Conservation (phyloP, 495 filamentous ascomycete genomes). For the Penicillium subrubescens region DNA sequence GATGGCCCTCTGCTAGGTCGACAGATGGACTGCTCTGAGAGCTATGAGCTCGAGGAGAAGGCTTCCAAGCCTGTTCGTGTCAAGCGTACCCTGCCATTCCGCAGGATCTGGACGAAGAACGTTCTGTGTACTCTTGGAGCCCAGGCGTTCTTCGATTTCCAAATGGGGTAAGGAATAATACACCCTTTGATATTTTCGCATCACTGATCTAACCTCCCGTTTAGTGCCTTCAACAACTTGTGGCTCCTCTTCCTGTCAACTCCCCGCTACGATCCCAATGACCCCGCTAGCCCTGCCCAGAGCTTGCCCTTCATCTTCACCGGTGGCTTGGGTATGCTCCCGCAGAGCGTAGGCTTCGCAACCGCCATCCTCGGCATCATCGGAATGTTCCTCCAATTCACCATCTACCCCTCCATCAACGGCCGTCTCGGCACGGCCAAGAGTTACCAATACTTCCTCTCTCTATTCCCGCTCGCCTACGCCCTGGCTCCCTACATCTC, state of each 20-base stretch:
- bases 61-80: slow-evolving; percentile 31
- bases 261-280: slow-evolving; percentile 62
- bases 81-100: slow-evolving; percentile 59
- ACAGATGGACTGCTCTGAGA: slow-evolving; percentile 31
- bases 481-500: slow-evolving; percentile 71
- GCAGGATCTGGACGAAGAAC: slow-evolving; percentile 78
- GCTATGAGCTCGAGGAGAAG: slow-evolving; percentile 47
- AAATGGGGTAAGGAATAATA: slow-evolving; percentile 49
- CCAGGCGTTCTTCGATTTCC: slow-evolving; percentile 71
- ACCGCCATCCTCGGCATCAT: slow-evolving; percentile 77
- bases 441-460: slow-evolving; percentile 68
- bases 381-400: slow-evolving; percentile 75
- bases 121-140: slow-evolving; percentile 67
- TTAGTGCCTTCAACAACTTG: slow-evolving; percentile 73
- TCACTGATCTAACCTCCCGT: not conserved
- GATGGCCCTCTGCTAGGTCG: slow-evolving; percentile 36
- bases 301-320: slow-evolving; percentile 72
- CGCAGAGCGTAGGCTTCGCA: slow-evolving; percentile 72
- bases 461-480: slow-evolving; percentile 76
- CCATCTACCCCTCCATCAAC: slow-evolving; percentile 72
- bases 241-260: slow-evolving; percentile 87
- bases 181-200: no score
- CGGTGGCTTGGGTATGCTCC: slow-evolving; percentile 76
- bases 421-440: slow-evolving; percentile 66
- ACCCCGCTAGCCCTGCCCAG: slow-evolving; percentile 44